These are phyloP conservation scores for Neurospora crassa DNA, from an alignment of 2,329 filamentous ascomycete genomes.

Conservation along the genomic window DNA sequence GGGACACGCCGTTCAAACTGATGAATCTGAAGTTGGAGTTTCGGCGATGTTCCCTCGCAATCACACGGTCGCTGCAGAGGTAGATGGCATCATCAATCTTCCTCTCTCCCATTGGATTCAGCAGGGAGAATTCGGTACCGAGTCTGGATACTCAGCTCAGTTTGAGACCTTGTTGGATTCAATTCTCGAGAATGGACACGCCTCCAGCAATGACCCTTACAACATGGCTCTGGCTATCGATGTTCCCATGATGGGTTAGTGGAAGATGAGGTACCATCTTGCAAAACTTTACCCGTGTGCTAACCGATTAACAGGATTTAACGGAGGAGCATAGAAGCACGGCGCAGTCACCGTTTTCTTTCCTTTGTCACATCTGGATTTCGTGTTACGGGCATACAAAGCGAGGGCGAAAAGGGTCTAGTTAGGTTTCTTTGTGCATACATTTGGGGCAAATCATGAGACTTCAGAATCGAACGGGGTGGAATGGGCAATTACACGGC, in stretches of 20 bases:
- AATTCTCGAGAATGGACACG: background rate
- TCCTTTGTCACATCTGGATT: background rate
- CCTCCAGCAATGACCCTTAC: background rate
- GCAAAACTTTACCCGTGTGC: background rate
- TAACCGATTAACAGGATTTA: background rate
- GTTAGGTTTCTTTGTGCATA: background rate
- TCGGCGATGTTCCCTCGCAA: constrained; percentile 8
- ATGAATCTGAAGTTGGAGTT: constrained; percentile 8
- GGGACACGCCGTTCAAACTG: constrained; percentile 4
- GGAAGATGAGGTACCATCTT: background rate
- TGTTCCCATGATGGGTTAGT: background rate
- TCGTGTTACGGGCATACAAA: background rate
- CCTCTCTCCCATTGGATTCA: background rate
- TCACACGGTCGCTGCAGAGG: constrained; percentile 1
- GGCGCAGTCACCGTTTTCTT: background rate
- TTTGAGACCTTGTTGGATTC: background rate
- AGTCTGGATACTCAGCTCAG: background rate
- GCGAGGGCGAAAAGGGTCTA: background rate
- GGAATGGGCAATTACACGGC: background rate
- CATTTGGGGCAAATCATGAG: background rate
- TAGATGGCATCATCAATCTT: background rate
- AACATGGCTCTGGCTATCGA: background rate
- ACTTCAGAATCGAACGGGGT: background rate
- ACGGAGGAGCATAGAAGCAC: background rate
- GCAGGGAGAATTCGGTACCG: background rate